phyloP scores from a whole-genome alignment of 2,329 filamentous ascomycete genomes.

The Botrytis galanthina region DNA sequence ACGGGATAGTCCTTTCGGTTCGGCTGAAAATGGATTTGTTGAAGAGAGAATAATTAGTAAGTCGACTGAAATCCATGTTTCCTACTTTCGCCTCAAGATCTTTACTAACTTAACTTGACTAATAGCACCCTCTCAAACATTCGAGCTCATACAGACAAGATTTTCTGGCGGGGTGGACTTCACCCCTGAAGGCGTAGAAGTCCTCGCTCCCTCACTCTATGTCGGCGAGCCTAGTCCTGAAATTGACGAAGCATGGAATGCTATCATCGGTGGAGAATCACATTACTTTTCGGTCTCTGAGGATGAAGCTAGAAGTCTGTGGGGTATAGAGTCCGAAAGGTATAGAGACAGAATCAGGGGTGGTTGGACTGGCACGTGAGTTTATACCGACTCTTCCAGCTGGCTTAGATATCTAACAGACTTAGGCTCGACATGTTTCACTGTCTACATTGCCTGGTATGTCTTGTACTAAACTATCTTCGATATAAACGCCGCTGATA shows the following conservation, averaged over 20 bases:
- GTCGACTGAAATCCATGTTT: not conserved
- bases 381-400: not conserved
- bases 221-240: not conserved
- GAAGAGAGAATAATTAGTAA: not conserved
- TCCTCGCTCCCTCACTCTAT: not conserved
- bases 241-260: not conserved
- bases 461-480: not conserved
- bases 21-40: not conserved
- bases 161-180: conserved; percentile 4
- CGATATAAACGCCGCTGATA: not conserved
- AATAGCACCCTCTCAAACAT: not conserved
- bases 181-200: not conserved
- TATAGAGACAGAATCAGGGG: not conserved
- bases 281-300: not conserved
- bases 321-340: not conserved
- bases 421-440: not conserved
- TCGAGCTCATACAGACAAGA: not conserved
- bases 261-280: not conserved
- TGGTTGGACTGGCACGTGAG: not conserved
- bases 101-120: not conserved
- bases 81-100: not conserved
- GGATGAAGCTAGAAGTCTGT: not conserved
- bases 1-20: not conserved
- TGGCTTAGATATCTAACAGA: not conserved
- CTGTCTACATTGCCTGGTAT: not conserved